Percentiles rank a stretch among this genome's conserved stretches.
Evolutionary conservation across 805 yeast species (phyloP).

Genomic region (Cyberlindnera meyerae): DNA sequence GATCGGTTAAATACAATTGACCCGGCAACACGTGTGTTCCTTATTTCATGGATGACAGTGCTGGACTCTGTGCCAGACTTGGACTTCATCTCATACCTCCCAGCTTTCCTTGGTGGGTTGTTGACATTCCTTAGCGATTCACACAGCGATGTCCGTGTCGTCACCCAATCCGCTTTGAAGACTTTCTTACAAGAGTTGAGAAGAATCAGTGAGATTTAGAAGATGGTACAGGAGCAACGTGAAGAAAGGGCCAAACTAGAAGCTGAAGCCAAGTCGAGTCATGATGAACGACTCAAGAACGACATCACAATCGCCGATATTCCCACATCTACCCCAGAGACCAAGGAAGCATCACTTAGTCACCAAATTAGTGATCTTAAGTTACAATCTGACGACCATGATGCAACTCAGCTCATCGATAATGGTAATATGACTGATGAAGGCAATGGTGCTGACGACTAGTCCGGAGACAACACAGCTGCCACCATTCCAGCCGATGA

Average conservation of each 20-base stretch:
- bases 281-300: constrained; percentile 11
- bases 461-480: too few species aligned
- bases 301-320: constrained; percentile 17
- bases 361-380: not conserved
- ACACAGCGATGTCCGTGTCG: constrained; percentile 80
- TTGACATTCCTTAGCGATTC: constrained; percentile 75
- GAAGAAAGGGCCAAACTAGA: constrained; percentile 6
- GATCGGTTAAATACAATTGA: constrained; percentile 91
- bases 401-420: not conserved
- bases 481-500: too few species aligned
- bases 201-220: constrained; percentile 65
- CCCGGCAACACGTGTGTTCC: constrained; percentile 85
- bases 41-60: constrained; percentile 92
- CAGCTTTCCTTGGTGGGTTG: constrained; percentile 83
- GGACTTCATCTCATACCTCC: constrained; percentile 80
- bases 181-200: constrained; percentile 75
- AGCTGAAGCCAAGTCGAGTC: not conserved
- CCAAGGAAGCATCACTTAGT: not conserved
- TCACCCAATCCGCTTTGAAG: constrained; percentile 74
- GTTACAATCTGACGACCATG: too few species aligned
- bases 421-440: too few species aligned
- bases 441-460: not conserved
- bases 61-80: constrained; percentile 89
- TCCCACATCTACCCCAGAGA: constrained; percentile 22
- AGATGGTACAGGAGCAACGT: constrained; percentile 36